Percentiles rank a stretch among this genome's conserved stretches.
phyloP scores from a whole-genome alignment of 192 early-diverging fungal species.

The Funneliformis mosseae region DNA sequence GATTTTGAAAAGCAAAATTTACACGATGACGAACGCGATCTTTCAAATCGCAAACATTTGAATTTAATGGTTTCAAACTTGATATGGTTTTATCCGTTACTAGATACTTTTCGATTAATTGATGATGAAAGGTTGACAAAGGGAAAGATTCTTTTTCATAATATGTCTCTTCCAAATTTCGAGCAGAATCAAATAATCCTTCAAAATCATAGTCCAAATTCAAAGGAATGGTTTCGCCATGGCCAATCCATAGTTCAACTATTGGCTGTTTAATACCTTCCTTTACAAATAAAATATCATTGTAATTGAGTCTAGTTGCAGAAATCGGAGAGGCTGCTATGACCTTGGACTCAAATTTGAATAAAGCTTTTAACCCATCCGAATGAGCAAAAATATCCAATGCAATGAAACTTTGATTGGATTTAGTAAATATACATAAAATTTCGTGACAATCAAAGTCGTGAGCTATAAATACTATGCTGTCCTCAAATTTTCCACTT shows the following conservation, averaged over 20 bases:
- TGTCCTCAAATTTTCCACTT: conserved; percentile 26
- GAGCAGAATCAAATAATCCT: background rate
- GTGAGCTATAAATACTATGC: conserved; percentile 41
- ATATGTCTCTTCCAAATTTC: background rate
- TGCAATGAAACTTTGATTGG: conserved; percentile 23
- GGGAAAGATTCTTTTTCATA: background rate
- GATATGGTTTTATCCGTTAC: background rate
- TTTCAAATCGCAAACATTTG: conserved; percentile 35
- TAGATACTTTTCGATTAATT: background rate
- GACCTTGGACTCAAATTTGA: conserved; percentile 39
- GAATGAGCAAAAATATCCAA: background rate
- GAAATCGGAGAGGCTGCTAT: conserved; percentile 45
- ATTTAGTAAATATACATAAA: conserved; percentile 37
- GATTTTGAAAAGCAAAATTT: conserved; percentile 36
- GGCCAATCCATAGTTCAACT: conserved; percentile 26
- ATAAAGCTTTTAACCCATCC: conserved; percentile 17
- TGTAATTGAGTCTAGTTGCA: conserved; percentile 38
- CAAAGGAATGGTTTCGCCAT: conserved; percentile 4
- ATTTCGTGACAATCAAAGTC: conserved; percentile 35
- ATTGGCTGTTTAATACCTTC: conserved; percentile 2
- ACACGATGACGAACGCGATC: conserved; percentile 47
- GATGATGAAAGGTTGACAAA: background rate
- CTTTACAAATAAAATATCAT: conserved; percentile 48
- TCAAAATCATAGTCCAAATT: background rate
- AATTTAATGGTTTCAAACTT: background rate